phyloP scores from a whole-genome alignment of 768 basidiomycete species.

The Paxillus ammoniavirescens region DNA sequence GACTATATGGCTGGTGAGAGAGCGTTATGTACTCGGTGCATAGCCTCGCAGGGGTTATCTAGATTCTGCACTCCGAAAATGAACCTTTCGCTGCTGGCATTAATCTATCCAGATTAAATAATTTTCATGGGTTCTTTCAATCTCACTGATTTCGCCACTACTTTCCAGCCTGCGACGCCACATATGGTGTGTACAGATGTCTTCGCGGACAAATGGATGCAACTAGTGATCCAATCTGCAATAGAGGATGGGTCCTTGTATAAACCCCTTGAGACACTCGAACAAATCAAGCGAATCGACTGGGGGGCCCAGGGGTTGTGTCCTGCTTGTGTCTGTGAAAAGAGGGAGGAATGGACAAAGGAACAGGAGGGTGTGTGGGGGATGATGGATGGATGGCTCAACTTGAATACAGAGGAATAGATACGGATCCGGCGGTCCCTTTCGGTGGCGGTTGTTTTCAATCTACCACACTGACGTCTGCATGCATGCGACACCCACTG shows the following conservation, averaged over 20 bases:
- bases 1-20: neutral
- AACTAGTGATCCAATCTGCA: slow-evolving; percentile 65
- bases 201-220: slow-evolving; percentile 72
- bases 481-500: too few relatives aligned
- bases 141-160: neutral
- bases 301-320: slow-evolving; percentile 64
- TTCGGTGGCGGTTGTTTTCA: neutral
- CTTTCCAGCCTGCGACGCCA: slow-evolving; percentile 44
- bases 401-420: slow-evolving; percentile 10
- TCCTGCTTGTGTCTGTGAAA: slow-evolving; percentile 52
- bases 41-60: neutral
- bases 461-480: too few relatives aligned
- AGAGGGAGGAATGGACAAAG: slow-evolving; percentile 62
- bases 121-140: neutral
- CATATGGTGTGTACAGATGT: slow-evolving; percentile 77
- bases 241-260: slow-evolving; percentile 61
- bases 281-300: slow-evolving; percentile 53
- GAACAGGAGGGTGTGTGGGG: slow-evolving; percentile 62
- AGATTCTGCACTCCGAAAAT: neutral
- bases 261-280: slow-evolving; percentile 70
- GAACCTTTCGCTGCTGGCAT: neutral
- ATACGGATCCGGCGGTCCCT: neutral
- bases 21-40: neutral
- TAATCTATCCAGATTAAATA: neutral
- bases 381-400: slow-evolving; percentile 59